Conservation (phyloP, 306 rosid species). For the Quercus suber region DNA sequence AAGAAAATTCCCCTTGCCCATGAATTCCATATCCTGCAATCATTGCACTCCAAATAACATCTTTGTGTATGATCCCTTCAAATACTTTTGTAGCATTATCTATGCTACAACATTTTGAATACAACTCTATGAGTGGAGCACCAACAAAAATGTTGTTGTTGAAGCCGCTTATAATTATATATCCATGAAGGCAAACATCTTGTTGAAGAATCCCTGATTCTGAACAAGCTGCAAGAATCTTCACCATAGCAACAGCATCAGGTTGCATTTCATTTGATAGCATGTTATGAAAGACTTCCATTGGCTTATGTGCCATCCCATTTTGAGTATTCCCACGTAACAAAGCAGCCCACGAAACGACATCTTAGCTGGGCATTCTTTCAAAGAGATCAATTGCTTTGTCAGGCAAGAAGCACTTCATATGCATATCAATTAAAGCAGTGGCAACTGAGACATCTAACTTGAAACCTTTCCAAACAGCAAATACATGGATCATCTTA, state of each 20-base stretch:
- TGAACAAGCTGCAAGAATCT: conserved; percentile 67
- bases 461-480: conserved; percentile 44
- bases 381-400: conserved; percentile 50
- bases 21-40: conserved; percentile 78
- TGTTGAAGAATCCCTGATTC: conserved; percentile 63
- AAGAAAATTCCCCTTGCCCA: conserved; percentile 63
- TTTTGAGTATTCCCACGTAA: conserved; percentile 59
- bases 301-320: conserved; percentile 63
- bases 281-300: conserved; percentile 53
- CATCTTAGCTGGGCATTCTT: conserved; percentile 71
- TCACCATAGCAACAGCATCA: conserved; percentile 70
- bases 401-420: conserved; percentile 67
- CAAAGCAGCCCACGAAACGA: conserved; percentile 73
- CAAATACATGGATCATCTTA: conserved; percentile 56
- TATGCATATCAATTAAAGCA: conserved; percentile 64
- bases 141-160: conserved; percentile 44
- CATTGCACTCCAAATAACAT: conserved; percentile 80
- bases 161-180: conserved; percentile 41
- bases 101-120: conserved; percentile 72
- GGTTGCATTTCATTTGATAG: conserved; percentile 43
- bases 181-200: conserved; percentile 63
- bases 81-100: conserved; percentile 52
- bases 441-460: conserved; percentile 56
- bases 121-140: conserved; percentile 69
- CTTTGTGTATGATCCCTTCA: conserved; percentile 45